Percentiles rank a stretch among this genome's conserved stretches.
Evolutionary conservation across 73 alveolate species (phyloP).

Genomic region (Paramecium sexaurelia): DNA sequence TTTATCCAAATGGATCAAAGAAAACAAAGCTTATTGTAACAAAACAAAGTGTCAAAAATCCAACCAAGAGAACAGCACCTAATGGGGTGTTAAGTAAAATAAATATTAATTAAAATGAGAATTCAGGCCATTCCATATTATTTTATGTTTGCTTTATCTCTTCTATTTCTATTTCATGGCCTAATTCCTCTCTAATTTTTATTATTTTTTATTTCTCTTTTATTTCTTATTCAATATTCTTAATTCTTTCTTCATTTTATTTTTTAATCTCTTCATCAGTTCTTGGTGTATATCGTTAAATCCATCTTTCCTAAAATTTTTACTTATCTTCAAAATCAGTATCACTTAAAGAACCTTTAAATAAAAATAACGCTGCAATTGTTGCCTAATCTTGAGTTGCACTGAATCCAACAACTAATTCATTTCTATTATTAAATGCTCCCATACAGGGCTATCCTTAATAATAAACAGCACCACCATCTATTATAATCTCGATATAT

Average conservation of each 20-base stretch:
- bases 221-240: not conserved
- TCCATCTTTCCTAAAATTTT: not conserved
- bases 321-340: constrained; percentile 39
- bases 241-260: not conserved
- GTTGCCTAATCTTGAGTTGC: not conserved
- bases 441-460: not conserved
- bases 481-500: constrained; percentile 24
- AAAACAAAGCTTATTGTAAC: constrained; percentile 22
- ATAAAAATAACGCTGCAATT: not conserved
- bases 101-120: constrained; percentile 10
- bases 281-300: not conserved
- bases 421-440: constrained; percentile 36
- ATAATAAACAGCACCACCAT: not conserved
- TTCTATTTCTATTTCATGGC: not conserved
- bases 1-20: constrained; percentile 52
- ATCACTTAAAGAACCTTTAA: constrained; percentile 11
- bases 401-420: constrained; percentile 11
- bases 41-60: not conserved
- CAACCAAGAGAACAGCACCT: constrained; percentile 12
- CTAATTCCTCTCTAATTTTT: constrained; percentile 18
- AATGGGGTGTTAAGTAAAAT: constrained; percentile 21
- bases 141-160: not conserved
- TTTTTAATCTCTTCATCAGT: not conserved
- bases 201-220: not conserved
- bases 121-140: constrained; percentile 25